Evolutionary conservation across 495 filamentous ascomycete genomes (phyloP), one percentile per base, ranked within the genome.

Genomic region (Extremus antarcticus): DNA sequence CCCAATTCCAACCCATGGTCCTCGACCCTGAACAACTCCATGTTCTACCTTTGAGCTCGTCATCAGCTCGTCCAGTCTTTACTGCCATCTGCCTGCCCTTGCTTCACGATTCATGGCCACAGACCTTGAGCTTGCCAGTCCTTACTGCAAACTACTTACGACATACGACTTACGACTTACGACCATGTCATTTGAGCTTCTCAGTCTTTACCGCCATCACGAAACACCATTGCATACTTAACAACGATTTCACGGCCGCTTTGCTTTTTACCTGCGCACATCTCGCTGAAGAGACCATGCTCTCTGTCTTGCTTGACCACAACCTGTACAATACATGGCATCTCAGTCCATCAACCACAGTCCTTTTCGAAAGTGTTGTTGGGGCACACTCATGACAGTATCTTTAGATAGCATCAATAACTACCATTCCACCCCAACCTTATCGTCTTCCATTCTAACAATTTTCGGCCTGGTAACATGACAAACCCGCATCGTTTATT

Each of bases 31-130:
- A 47, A 59, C 46, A 16, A 52, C 24, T 39, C 40, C 39, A 59
- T 59, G 52, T 59, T 59, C 52, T 59, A 51, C 32, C 47, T 59
- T 29, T 59, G 57, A 59, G 29, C 48, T 20, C 8, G 32, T 29
- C 29, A 9, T 17, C 24, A 21, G 19, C 25, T 48, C 47, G 29
- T 25, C n/a, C 54, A 25, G 46, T 49, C 54, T 23, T 45, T 56
- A 55, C 52, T 32, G 24, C 21, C 41, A 35, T 35, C n/a, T n/a
- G n/a, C n/a, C n/a, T n/a, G n/a, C n/a, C n/a, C n/a, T n/a, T n/a
- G n/a, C n/a, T n/a, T n/a, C n/a, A n/a, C n/a, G n/a, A n/a, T n/a
- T n/a, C n/a, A n/a, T n/a, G n/a, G n/a, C n/a, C n/a, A n/a, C n/a
- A n/a, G n/a, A n/a, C n/a, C n/a, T n/a, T n/a, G n/a, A n/a, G n/a